Conservation (phyloP, 2,329 filamentous ascomycete species). For the Fusarium compactum region DNA sequence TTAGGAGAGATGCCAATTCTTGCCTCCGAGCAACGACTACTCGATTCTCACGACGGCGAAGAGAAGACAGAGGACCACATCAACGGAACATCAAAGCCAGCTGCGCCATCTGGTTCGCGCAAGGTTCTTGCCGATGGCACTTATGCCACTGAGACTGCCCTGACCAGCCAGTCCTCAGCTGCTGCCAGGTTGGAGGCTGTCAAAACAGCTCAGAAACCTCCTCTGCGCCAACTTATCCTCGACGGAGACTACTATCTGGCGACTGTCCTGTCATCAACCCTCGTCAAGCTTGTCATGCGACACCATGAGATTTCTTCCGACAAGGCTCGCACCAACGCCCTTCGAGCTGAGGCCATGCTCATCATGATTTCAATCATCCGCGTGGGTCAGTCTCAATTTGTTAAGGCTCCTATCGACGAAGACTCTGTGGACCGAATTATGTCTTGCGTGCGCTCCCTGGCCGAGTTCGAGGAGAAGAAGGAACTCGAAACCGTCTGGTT, state of each 20-base stretch:
- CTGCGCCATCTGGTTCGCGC: slow-evolving; percentile 84
- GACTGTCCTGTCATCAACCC: slow-evolving; percentile 92
- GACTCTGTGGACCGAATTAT: slow-evolving; percentile 99
- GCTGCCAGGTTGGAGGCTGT: slow-evolving; percentile 95
- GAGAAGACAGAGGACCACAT: slow-evolving; percentile 74
- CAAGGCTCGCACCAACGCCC: slow-evolving; percentile 86
- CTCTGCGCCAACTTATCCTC: slow-evolving; percentile 91
- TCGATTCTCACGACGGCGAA: slow-evolving; percentile 84
- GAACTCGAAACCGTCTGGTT: slow-evolving; percentile 93
- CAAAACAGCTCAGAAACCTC: slow-evolving; percentile 96
- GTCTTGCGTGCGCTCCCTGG: slow-evolving; percentile 92
- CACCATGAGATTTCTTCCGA: slow-evolving; percentile 94
- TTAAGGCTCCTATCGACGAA: slow-evolving; percentile 96
- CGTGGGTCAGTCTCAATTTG: slow-evolving; percentile 98
- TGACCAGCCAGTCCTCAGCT: slow-evolving; percentile 91
- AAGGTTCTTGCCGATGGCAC: slow-evolving; percentile 97
- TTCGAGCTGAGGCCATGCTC: slow-evolving; percentile 96
- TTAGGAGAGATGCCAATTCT: slow-evolving; percentile 97
- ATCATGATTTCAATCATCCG: slow-evolving; percentile 99
- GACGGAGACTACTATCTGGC: slow-evolving; percentile 98
- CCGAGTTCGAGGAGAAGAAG: slow-evolving; percentile 90
- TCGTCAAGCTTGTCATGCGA: slow-evolving; percentile 98
- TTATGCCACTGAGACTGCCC: slow-evolving; percentile 94
- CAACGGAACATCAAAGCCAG: slow-evolving; percentile 82
- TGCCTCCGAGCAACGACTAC: slow-evolving; percentile 89